Conservation (phyloP, 257 asterid genomes). For the Gynochthodes officinalis region DNA sequence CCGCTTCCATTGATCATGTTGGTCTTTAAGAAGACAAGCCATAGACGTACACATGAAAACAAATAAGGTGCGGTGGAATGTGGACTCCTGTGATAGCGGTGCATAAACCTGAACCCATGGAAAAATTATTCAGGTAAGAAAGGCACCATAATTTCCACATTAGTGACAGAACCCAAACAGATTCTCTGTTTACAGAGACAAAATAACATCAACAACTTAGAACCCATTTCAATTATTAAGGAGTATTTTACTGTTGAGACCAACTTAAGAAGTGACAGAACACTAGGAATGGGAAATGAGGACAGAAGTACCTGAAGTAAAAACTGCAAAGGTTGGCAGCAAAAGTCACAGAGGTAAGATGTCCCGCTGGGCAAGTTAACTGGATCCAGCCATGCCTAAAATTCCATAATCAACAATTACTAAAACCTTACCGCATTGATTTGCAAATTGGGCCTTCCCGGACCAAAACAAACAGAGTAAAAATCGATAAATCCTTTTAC, state of each 20-base stretch:
- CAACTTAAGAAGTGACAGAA: no score
- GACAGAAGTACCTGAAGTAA: conserved; percentile 66
- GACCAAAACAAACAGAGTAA: background rate
- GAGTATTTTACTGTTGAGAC: no score
- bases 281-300: background rate
- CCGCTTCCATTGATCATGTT: conserved; percentile 89
- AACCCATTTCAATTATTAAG: background rate
- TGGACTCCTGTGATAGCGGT: conserved; percentile 69
- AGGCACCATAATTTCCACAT: background rate
- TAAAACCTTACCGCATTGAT: background rate
- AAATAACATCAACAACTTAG: background rate
- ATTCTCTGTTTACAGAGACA: background rate
- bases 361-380: conserved; percentile 61
- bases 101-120: conserved; percentile 65
- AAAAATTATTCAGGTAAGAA: background rate
- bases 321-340: conserved; percentile 87
- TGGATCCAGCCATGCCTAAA: conserved; percentile 95
- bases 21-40: conserved; percentile 81
- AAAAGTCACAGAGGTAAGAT: conserved; percentile 67
- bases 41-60: conserved; percentile 85
- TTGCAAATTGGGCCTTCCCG: background rate
- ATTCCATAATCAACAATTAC: conserved; percentile 8
- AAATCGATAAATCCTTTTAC: no score
- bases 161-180: background rate
- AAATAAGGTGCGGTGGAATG: conserved; percentile 72